Evolutionary conservation across 805 yeast species (phyloP), one percentile per base, ranked within the genome.

Genomic region (Grigorovia transvaalensis): DNA sequence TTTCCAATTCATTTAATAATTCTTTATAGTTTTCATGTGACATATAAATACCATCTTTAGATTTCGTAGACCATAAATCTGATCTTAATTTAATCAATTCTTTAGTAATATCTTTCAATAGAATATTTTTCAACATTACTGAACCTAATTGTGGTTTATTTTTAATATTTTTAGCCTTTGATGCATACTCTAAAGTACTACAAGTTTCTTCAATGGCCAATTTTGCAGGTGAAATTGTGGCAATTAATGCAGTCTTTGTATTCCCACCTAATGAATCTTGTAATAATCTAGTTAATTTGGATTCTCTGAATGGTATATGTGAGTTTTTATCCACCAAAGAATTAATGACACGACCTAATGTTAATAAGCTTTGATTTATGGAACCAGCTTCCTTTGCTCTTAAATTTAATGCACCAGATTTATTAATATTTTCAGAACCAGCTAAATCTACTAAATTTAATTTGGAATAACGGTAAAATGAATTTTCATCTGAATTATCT

Each of bases 341-440:
- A 64, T 85, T 89, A 19, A 91, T 90, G 1, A 91, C 97, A 55
- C 96, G 74, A 1, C 98, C 98, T 45, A 91, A 73, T 0, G 96
- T 84, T 41, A 91, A 70, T 50, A 91, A 72, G 66, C 95, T 84
- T 66, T 88, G 96, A 67, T 91, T 91, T 49, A 90, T 90, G 18
- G 88, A 80, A 0, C 96, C 97, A 0, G 97, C 96, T 63, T 91
- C 99, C 57, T 88, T 82, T 0, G 96, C 96, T 45, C 96, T 75
- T 63, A 81, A 84, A 57, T 85, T 82, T 23, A 80, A 74, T 0
- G 97, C 96, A 2, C 99, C 99, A 0, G 96, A 86, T 59, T 88
- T 74, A 58, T 77, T 79, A 50, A 91, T 84, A 64, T 90, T 90
- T 65, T 91, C 99, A 5, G 96, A 86, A 0, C 99, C 98, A 0